Base-by-base conservation (phyloP, 768 basidiomycete genomes). In the Mycena vitilis region DNA sequence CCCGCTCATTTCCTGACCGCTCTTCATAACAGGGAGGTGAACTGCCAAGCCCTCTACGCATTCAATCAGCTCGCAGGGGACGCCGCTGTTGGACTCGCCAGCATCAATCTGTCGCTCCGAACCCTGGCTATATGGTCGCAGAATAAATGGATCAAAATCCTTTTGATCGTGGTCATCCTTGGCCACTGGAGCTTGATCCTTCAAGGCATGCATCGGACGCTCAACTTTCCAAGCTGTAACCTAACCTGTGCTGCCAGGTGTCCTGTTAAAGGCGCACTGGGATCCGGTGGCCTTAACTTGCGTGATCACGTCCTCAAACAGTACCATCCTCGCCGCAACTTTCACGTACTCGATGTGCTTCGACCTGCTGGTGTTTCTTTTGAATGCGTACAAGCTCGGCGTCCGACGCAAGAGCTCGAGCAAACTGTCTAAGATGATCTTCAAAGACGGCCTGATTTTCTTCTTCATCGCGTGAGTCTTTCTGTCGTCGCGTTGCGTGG, bases 331-430 rank as follows among this genome's bases (percentile, higher is more conserved):
- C 38, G 88, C 89, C 6, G 88, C 89, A 4, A 89, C 89, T 5
- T 93, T 92, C 77, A 89, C 92, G 38, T 93, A 93, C 72, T 88
- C 91, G 37, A 93, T 93, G 92, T 81, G 82, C 73, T 91, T 93
- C 74, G 92, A 93, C 75, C 79, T 91, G 23, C 65, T 85, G 36
- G 89, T 92, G 45, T 82, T 92, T 52, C 66, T 80, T 30, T 77
- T 93, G 70, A 91, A 86, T 44, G 86, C 84, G 15, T 88, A 85
- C 77, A 92, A 90, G 74, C 84, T 93, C 25, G 69, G 81, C 11
- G 76, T 80, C 1, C 61, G 75, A 13, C 68, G 71, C 44, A 71
- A 51, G 68, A 79, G 76, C 22, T 75, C 78, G 44, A 87, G 83
- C 71, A 83, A 82, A 57, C 85, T 93, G 16, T 82, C 87, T 25